Base-by-base conservation (phyloP, 305 asterid genomes). In the Fraxinus platypoda region DNA sequence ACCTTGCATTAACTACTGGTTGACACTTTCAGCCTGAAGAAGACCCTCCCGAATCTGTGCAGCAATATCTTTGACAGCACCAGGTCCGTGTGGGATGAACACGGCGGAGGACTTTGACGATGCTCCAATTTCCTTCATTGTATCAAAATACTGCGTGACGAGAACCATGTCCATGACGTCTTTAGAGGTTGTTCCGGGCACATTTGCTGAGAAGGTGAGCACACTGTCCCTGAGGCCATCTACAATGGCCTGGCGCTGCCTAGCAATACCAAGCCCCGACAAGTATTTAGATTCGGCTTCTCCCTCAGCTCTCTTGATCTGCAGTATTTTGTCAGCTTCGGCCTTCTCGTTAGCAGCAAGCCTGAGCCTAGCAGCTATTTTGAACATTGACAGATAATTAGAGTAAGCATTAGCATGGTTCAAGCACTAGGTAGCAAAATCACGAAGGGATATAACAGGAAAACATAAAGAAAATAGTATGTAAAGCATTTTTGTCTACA, bases 101-200 rank as follows among this genome's bases (percentile, higher is more conserved):
- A 90, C 93, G 0, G 93, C 82, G 1, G 90, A 87, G n/a, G 93
- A 86, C 79, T 88, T 90, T 0, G 93, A 88, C 2, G 90, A 74
- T 31, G 93, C 90, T 0, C 93, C 93, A 3, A 90, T 88, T 66
- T 90, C 93, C 82, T 90, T 90, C 93, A 90, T 88, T 0, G 93
- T 90, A 84, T 90, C 93, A 46, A 88, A 90, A 86, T 90, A 88
- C 66, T 90, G 93, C 6, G 93, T 90, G 4, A 90, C 87, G 4
- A 90, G 93, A 33, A 90, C 91, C 93, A 90, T 90, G 85, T 90
- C 93, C 93, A 90, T 90, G 4, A 90, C 88, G 34, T 90, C 93
- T 87, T 90, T 90, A 3, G 93, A 85, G 1, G 89, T 26, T 12
- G 93, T 90, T 8, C 93, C 93, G 0, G 93, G 93, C 25, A 90